phyloP scores from a whole-genome alignment of 1,284 basidiomycete genomes.

The Trametes versicolor region DNA sequence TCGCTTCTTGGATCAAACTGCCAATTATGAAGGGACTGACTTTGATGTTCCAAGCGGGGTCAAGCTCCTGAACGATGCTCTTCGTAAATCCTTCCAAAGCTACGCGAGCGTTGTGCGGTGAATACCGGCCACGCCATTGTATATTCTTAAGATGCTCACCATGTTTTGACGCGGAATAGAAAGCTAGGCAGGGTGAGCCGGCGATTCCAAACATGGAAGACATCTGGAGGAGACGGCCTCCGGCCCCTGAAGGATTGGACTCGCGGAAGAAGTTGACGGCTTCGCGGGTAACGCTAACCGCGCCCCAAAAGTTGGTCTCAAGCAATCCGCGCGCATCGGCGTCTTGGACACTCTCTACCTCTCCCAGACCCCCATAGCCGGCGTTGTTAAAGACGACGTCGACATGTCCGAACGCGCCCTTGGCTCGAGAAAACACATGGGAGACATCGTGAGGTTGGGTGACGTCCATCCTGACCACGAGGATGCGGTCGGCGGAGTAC shows the following conservation, averaged over 20 bases:
- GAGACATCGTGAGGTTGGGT: neutral
- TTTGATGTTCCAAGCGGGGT: constrained; percentile 53
- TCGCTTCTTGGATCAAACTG: neutral
- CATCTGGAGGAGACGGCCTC: constrained; percentile 45
- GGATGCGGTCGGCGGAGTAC: constrained; percentile 8
- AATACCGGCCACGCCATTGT: neutral
- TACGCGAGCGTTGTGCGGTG: neutral
- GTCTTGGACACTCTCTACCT: constrained; percentile 41
- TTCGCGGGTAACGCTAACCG: constrained; percentile 43
- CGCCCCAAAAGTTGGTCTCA: constrained; percentile 50
- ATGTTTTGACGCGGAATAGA: constrained; percentile 44
- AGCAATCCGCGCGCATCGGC: constrained; percentile 43
- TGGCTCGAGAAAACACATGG: constrained; percentile 4
- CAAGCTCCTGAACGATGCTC: constrained; percentile 43
- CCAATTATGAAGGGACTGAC: constrained; percentile 25
- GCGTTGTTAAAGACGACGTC: constrained; percentile 58
- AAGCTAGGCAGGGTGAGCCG: constrained; percentile 35
- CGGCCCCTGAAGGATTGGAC: constrained; percentile 41
- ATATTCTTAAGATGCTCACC: constrained; percentile 18
- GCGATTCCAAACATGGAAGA: constrained; percentile 42
- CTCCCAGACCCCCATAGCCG: constrained; percentile 32
- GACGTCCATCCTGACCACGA: constrained; percentile 10
- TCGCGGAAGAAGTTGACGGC: constrained; percentile 50
- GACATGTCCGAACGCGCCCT: constrained; percentile 48
- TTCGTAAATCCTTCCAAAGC: constrained; percentile 45